Percentiles rank a stretch among this genome's conserved stretches.
Conservation (phyloP, 345 rosid genomes). For the Chamaenerion angustifolium region DNA sequence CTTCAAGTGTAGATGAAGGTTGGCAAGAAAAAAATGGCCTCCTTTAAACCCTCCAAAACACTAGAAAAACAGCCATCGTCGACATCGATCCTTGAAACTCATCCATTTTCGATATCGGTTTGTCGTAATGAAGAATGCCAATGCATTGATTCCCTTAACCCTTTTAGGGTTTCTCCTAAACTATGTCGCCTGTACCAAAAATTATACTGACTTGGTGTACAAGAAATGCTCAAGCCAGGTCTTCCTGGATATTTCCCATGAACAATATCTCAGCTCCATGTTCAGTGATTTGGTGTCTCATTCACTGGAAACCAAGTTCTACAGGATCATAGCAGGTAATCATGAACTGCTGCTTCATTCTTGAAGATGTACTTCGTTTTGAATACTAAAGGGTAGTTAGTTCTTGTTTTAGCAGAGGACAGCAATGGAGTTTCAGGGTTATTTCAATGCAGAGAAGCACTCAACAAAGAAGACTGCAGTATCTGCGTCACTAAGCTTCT, state of each 20-base stretch:
- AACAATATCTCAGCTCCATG: slow-evolving; percentile 27
- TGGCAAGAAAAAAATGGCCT: slow-evolving; percentile 11
- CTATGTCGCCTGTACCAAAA: slow-evolving; percentile 11
- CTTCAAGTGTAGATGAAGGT: slow-evolving; percentile 7
- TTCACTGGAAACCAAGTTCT: slow-evolving; percentile 40
- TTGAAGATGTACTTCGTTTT: neutral
- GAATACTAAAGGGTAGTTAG: neutral
- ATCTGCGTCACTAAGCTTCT: slow-evolving; percentile 36
- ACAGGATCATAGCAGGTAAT: slow-evolving; percentile 32
- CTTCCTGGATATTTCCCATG: slow-evolving; percentile 14
- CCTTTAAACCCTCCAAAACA: slow-evolving; percentile 1
- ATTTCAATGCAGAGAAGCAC: slow-evolving; percentile 55
- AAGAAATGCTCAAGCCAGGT: slow-evolving; percentile 26
- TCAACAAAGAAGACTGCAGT: slow-evolving; percentile 29
- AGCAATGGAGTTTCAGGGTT: slow-evolving; percentile 35
- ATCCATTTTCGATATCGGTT: neutral
- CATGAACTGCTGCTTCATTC: neutral
- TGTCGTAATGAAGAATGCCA: neutral
- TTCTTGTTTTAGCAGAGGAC: slow-evolving; percentile 17
- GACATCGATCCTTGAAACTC: neutral
- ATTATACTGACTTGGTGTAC: slow-evolving; percentile 39
- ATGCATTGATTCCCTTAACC: slow-evolving; percentile 9
- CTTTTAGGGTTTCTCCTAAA: slow-evolving; percentile 10
- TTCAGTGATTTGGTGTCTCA: slow-evolving; percentile 29
- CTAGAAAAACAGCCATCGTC: neutral